These are phyloP conservation scores for Cryptococcus sp. DNA, from an alignment of 1,284 basidiomycete genomes.

Conservation along the genomic window DNA sequence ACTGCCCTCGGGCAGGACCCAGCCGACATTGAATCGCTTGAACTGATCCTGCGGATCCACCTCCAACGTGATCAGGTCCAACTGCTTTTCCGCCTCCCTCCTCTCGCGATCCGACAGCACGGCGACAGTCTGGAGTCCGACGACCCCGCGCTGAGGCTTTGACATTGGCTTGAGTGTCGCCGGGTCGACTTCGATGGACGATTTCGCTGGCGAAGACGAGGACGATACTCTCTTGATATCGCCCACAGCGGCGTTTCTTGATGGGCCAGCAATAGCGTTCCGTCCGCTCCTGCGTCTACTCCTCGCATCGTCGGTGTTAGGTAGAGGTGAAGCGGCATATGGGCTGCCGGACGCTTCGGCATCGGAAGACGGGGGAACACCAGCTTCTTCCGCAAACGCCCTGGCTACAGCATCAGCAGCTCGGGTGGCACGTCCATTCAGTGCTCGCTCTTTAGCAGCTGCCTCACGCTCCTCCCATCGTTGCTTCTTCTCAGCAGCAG, in stretches of 20 bases:
- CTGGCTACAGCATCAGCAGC: constrained; percentile 20
- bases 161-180: not conserved
- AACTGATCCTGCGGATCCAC: constrained; percentile 76
- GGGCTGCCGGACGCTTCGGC: constrained; percentile 40
- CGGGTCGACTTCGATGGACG: not conserved
- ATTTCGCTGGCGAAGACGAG: constrained; percentile 1
- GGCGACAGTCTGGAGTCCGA: constrained; percentile 36
- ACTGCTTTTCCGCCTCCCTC: constrained; percentile 37
- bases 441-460: constrained; percentile 18
- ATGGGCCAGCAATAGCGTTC: constrained; percentile 5
- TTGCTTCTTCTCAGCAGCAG: constrained; percentile 23
- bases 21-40: constrained; percentile 79
- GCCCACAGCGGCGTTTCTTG: not conserved
- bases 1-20: constrained; percentile 79
- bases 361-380: constrained; percentile 13
- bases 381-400: constrained; percentile 35
- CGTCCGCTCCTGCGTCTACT: constrained; percentile 12
- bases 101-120: constrained; percentile 53
- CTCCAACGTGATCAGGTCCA: constrained; percentile 60
- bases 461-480: constrained; percentile 34
- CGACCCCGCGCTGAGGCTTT: constrained; percentile 41
- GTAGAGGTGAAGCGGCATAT: not conserved
- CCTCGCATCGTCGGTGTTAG: not conserved
- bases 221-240: not conserved
- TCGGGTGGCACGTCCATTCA: constrained; percentile 20